Conservation (phyloP, 1,284 basidiomycete genomes). For the Ustilago bromivora region DNA sequence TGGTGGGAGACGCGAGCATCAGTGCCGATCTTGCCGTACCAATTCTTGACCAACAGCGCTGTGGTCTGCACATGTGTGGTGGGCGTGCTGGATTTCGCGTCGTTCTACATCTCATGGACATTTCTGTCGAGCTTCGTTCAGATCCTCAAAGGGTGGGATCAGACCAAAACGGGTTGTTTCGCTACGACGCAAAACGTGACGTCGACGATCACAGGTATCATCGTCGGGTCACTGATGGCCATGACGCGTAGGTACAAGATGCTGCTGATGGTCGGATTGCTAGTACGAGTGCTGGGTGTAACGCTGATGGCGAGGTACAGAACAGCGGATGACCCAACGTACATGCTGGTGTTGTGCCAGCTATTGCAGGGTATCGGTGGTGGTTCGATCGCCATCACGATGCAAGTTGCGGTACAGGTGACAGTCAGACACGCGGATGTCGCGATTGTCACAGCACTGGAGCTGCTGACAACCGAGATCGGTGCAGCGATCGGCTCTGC, state of each 20-base stretch:
- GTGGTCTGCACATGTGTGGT: conserved; percentile 69
- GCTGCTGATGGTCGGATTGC: conserved; percentile 77
- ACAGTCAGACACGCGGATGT: conserved; percentile 81
- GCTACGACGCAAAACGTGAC: conserved; percentile 73
- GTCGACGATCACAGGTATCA: conserved; percentile 77
- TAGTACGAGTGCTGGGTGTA: conserved; percentile 78
- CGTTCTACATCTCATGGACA: conserved; percentile 70
- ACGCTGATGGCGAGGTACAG: conserved; percentile 72
- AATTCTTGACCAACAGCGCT: conserved; percentile 67
- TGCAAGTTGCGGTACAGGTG: conserved; percentile 83
- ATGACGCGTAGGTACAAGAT: conserved; percentile 76
- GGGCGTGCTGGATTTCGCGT: conserved; percentile 69
- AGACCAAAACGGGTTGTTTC: conserved; percentile 66
- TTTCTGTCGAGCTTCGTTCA: conserved; percentile 67
- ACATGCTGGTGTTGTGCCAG: conserved; percentile 72
- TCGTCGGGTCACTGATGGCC: conserved; percentile 75
- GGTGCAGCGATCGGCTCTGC: conserved; percentile 80
- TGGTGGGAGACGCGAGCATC: conserved; percentile 71
- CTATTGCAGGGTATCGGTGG: conserved; percentile 83
- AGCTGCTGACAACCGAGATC: conserved; percentile 82
- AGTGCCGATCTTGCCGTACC: conserved; percentile 72
- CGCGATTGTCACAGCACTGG: conserved; percentile 83
- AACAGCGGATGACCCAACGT: conserved; percentile 75
- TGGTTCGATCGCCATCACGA: conserved; percentile 79
- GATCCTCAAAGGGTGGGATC: conserved; percentile 67